A percentile compares a stretch with the other conserved stretches of the same genome.
Conservation (phyloP, 345 rosid genomes). For the Hypericum androsaemum region DNA sequence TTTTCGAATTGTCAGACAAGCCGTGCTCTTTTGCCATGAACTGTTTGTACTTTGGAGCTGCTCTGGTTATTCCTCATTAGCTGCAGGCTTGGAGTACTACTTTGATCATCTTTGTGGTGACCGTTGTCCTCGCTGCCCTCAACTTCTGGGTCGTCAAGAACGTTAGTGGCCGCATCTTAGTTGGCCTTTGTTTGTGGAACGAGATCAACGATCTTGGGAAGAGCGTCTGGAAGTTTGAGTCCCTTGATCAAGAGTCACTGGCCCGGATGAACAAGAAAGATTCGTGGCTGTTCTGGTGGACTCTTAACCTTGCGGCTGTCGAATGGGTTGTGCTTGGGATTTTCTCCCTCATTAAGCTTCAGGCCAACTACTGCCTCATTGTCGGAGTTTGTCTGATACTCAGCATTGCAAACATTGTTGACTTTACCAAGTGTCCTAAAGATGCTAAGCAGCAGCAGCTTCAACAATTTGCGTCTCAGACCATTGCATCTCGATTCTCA, state of each 20-base stretch:
- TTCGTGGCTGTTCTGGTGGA: conserved; percentile 87
- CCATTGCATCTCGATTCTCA: conserved; percentile 67
- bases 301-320: conserved; percentile 51
- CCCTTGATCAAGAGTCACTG: conserved; percentile 95
- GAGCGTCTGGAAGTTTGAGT: conserved; percentile 96
- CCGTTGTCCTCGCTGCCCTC: conserved; percentile 88
- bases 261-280: conserved; percentile 71
- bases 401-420: conserved; percentile 61
- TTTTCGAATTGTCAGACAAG: too few species aligned
- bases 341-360: conserved; percentile 62
- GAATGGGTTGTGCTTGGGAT: conserved; percentile 63
- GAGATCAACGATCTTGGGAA: conserved; percentile 95
- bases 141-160: conserved; percentile 99
- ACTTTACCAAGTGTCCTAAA: conserved; percentile 74
- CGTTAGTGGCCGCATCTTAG: conserved; percentile 96
- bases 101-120: conserved; percentile 71
- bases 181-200: conserved; percentile 99
- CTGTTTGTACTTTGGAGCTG: too few species aligned
- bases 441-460: conserved; percentile 86
- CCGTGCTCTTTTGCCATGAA: too few species aligned
- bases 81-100: too few species aligned
- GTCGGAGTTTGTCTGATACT: conserved; percentile 70
- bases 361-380: conserved; percentile 71
- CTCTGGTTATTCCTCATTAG: too few species aligned
- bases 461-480: conserved; percentile 68